Base-by-base conservation (phyloP, 1,139 yeast genomes). In the Geotrichum reessii region DNA sequence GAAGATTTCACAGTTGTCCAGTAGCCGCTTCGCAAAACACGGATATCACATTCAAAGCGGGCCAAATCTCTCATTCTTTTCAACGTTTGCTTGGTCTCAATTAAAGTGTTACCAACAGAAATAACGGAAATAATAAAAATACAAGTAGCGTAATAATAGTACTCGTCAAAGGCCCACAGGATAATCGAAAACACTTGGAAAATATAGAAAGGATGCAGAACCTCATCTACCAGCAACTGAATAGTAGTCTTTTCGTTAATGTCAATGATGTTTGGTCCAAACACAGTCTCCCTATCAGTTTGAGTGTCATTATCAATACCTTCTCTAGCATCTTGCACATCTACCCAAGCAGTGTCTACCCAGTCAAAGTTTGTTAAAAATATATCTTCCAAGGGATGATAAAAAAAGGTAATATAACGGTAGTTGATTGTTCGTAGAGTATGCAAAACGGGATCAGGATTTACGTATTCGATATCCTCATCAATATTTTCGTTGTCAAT, bases 121-220 rank as follows among this genome's bases (percentile, higher is more conserved):
- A 87, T 74, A 54, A 90, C 70, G 0, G 99, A 93, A 48, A 95
- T 93, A 47, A 91, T 64, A 65, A 95, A 87, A 62, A 93, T 93
- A 73, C 99, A 95, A 33, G 84, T 80, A 0, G 99, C 99, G 70
- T 93, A 93, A 73, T 92, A 93, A 71, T 85, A 88, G 71, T 95
- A 93, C 66, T 88, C 86, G 70, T 93, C 99, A 42, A 90, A 83
- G 17, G 91, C 80, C 99, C 99, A 93, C 52, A 93, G 76, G 44
- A 91, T 76, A 59, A 93, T 87, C 1, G 97, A 91, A 69, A 93
- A 92, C 1, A 93, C 85, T 73, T 95, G 99, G 71, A 93, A 93
- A 47, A 95, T 81, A 70, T 95, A 93, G 69, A 93, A 93, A 1
- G 99, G 99, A 71, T 93, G 99, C 56, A 93, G 75, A 0, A 90